Percentiles rank a stretch among this genome's conserved stretches.
Conservation (phyloP, 23 red algal genomes). For the Cyanidioschyzon merolae region DNA sequence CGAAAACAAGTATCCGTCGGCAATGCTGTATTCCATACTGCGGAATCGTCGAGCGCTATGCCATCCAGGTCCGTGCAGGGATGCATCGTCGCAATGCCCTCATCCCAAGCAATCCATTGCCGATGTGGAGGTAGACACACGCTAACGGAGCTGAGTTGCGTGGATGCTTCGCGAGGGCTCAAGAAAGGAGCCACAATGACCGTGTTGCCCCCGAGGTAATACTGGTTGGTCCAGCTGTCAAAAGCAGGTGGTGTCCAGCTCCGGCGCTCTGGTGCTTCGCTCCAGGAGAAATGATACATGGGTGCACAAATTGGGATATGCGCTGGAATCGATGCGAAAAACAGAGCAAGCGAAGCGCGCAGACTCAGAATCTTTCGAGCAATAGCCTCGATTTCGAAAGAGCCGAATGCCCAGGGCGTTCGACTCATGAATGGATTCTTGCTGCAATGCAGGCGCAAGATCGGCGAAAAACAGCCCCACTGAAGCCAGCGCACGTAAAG, state of each 20-base stretch:
- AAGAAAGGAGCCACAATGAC: conserved; percentile 26
- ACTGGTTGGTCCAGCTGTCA: not conserved
- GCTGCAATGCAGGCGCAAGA: conserved; percentile 27
- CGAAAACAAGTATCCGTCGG: not conserved
- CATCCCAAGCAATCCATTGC: not conserved
- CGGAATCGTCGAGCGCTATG: not conserved
- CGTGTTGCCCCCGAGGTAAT: conserved; percentile 15
- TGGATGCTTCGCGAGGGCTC: not conserved
- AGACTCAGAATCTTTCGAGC: not conserved
- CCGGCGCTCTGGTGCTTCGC: not conserved
- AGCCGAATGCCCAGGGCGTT: not conserved
- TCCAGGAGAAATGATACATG: conserved; percentile 15
- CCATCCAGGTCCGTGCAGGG: not conserved
- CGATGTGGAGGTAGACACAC: not conserved
- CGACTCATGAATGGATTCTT: conserved; percentile 24
- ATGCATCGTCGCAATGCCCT: not conserved
- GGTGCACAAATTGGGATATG: not conserved
- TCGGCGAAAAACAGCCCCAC: conserved; percentile 22
- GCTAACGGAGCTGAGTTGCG: not conserved
- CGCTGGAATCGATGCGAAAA: not conserved
- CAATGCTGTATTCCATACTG: not conserved
- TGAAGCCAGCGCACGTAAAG: conserved; percentile 25
- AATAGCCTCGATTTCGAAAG: not conserved
- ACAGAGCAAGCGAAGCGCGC: not conserved
- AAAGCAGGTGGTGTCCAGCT: not conserved